phyloP scores from a whole-genome alignment of 805 yeast genomes.

The Cyberlindnera sargentensis region DNA sequence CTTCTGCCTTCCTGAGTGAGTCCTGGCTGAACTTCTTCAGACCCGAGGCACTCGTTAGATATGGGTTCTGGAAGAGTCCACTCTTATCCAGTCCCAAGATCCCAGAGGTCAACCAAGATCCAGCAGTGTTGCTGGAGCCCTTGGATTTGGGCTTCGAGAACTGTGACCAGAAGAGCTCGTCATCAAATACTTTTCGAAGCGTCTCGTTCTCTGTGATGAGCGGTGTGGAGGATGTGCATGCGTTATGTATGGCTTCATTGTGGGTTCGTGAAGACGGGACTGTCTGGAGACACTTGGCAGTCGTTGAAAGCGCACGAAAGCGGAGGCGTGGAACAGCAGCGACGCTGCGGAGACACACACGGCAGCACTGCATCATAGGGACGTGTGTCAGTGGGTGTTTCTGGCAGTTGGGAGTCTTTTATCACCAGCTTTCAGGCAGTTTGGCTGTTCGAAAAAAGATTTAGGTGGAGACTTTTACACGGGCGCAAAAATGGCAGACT shows the following conservation, averaged over 20 bases:
- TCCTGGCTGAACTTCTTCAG: conserved; percentile 56
- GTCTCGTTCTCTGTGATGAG: conserved; percentile 20
- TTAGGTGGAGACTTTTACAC: no score
- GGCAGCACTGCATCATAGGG: background rate
- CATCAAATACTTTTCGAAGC: conserved; percentile 52
- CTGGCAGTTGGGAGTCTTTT: no score
- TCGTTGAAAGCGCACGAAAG: background rate
- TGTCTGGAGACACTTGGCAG: background rate
- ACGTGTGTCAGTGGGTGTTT: background rate
- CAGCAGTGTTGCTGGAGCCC: background rate
- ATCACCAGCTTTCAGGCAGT: no score
- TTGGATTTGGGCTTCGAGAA: conserved; percentile 28
- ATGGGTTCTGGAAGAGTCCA: conserved; percentile 75
- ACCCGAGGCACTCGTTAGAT: conserved; percentile 63
- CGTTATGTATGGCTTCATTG: no score
- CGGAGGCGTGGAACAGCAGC: background rate
- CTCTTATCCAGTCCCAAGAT: conserved; percentile 23
- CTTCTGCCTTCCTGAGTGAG: conserved; percentile 61
- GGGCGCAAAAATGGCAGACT: no score
- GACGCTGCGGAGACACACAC: background rate
- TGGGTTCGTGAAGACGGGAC: background rate
- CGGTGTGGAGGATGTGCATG: background rate
- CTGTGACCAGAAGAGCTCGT: conserved; percentile 46
- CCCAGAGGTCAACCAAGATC: conserved; percentile 4
- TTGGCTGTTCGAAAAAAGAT: no score